These are phyloP conservation scores for Aspergillus chevalieri DNA, from an alignment of 2,329 filamentous ascomycete genomes.

Conservation along the genomic window DNA sequence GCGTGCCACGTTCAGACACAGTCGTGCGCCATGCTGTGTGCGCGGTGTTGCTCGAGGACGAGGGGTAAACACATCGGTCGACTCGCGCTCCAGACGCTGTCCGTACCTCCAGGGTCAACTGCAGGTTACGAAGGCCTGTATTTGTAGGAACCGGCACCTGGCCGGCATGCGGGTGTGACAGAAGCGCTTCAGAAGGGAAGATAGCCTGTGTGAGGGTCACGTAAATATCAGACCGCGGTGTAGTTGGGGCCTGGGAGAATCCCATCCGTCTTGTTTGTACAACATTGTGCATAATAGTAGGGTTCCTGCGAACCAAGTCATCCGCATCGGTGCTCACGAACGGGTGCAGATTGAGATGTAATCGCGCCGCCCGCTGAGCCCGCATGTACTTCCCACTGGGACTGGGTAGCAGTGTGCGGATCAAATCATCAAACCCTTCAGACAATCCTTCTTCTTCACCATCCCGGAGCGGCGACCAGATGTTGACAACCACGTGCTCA, in stretches of 20 bases:
- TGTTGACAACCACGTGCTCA: conserved; percentile 68
- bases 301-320: conserved; percentile 73
- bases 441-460: conserved; percentile 53
- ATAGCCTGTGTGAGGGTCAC: conserved; percentile 73
- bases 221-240: conserved; percentile 89
- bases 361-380: conserved; percentile 64
- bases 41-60: conserved; percentile 66
- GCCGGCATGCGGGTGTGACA: conserved; percentile 70
- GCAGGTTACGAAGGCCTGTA: conserved; percentile 66
- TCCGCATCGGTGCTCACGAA: conserved; percentile 76
- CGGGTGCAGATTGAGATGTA: conserved; percentile 72
- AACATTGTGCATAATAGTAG: conserved; percentile 77
- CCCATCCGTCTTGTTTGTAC: conserved; percentile 81
- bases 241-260: conserved; percentile 85
- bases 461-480: conserved; percentile 63
- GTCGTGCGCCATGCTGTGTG: conserved; percentile 85
- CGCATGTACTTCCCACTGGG: conserved; percentile 68
- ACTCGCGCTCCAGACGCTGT: conserved; percentile 72
- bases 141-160: conserved; percentile 65
- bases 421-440: conserved; percentile 66
- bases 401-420: conserved; percentile 68
- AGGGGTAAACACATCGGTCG: conserved; percentile 78
- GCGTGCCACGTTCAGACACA: conserved; percentile 68
- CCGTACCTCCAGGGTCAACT: conserved; percentile 84
- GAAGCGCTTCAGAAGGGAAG: conserved; percentile 61